Base-by-base conservation (phyloP, 352 stramenopile genomes). In the Peronospora belbahrii region DNA sequence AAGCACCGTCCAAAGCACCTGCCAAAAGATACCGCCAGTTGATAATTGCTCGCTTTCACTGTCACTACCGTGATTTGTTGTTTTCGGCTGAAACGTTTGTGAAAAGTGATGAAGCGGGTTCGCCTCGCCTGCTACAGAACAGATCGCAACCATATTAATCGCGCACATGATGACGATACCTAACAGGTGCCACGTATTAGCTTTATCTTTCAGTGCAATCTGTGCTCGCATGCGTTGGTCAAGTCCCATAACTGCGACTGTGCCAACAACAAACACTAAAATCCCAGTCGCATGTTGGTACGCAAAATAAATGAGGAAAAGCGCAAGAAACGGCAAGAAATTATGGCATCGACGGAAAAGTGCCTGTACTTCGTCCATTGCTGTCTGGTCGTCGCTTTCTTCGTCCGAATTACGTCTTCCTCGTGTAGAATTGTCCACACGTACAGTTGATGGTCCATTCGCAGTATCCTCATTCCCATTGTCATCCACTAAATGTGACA, bases 261-360 rank as follows among this genome's bases (percentile, higher is more conserved):
- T 84, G 0, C 80, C 80, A 14, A 87, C 48, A 23, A 73, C 58
- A 50, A 87, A 81, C 9, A 85, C 67, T 27, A 80, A 37, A 23
- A 91, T 85, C 4, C 74, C 80, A 10, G 59, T 78, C 6, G 70
- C 67, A 56, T 91, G 80, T 56, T 86, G 68, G 49, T 86, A 88
- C 23, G 76, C 67, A 61, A 91, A 85, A 53, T 88, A 88, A 18
- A 88, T 49, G 7, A 88, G 24, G 18, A 91, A 78, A 6, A 91
- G 42, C 6, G 65, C 74, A 3, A 80, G 28, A 54, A 91, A 91
- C 15, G 80, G 80, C 50, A 88, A 55, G 22, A 74, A 80, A 56
- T 86, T 72, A 52, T 88, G 69, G 42, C 70, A 83, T 2, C 74
- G 67, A n/a, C 73, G 70, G 15, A 86, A 73, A 9, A 91, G 56